A percentile compares a stretch with the other conserved stretches of the same genome.
phyloP scores from a whole-genome alignment of 768 basidiomycete species.

The Tulasnella sp. region DNA sequence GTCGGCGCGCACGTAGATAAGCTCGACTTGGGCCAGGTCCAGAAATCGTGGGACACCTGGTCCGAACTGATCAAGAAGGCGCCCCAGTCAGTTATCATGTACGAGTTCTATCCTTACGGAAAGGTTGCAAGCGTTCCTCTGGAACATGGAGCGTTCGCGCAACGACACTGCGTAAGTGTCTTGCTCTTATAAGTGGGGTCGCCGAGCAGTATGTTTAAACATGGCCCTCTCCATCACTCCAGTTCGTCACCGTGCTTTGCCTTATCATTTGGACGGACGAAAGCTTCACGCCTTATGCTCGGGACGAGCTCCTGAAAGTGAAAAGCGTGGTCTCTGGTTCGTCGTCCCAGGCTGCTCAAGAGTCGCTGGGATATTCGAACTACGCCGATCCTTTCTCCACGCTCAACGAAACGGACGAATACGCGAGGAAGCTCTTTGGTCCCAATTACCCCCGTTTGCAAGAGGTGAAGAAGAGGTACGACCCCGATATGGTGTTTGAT shows the following conservation, averaged over 20 bases:
- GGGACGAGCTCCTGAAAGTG: background rate
- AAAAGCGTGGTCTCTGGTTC: background rate
- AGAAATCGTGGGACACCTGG: conserved; percentile 19
- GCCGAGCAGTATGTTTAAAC: background rate
- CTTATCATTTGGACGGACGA: background rate
- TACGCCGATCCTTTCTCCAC: background rate
- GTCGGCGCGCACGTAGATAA: background rate
- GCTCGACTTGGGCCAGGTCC: background rate
- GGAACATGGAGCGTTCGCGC: conserved; percentile 15
- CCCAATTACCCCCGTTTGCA: conserved; percentile 25
- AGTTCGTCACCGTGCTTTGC: background rate
- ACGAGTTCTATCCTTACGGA: conserved; percentile 7
- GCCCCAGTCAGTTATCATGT: background rate
- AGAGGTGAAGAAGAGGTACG: conserved; percentile 28
- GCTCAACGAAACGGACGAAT: conserved; percentile 9
- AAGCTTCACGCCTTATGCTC: background rate
- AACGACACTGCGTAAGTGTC: background rate
- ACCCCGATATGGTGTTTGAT: conserved; percentile 27
- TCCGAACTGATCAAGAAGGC: background rate
- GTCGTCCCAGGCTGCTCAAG: background rate
- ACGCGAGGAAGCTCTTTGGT: conserved; percentile 21
- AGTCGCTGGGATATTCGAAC: conserved; percentile 11
- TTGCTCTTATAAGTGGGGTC: background rate
- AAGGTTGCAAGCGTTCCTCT: conserved; percentile 11
- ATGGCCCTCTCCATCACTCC: background rate